Percentiles rank a stretch among this genome's conserved stretches.
Conservation (phyloP, 305 asterid genomes). For the Solanum chacoense region DNA sequence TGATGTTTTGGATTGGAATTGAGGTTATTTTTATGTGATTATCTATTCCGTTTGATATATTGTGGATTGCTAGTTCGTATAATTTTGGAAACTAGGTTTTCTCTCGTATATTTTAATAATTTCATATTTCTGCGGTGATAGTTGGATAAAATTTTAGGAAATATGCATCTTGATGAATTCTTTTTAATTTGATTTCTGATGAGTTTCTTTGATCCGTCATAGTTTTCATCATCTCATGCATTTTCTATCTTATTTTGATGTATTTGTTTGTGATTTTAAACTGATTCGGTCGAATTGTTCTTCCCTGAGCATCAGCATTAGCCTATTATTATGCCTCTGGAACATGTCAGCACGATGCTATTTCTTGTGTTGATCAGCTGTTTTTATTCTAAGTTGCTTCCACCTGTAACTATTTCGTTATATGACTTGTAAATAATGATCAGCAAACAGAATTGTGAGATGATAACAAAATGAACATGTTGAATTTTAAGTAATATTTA, state of each 20-base stretch:
- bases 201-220: neutral
- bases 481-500: neutral
- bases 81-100: neutral
- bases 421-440: neutral
- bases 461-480: neutral
- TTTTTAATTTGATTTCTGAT: neutral
- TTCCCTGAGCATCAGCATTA: neutral
- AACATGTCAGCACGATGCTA: neutral
- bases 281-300: neutral
- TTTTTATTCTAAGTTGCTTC: neutral
- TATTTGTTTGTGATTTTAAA: neutral
- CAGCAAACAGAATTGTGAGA: neutral
- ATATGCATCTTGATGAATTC: neutral
- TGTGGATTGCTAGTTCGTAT: neutral
- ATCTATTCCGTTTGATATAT: neutral
- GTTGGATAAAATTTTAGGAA: neutral
- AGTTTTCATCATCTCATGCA: neutral
- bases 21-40: neutral
- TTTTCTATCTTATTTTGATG: neutral
- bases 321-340: neutral
- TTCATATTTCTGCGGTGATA: neutral
- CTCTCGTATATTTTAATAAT: neutral
- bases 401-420: neutral
- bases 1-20: neutral
- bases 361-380: neutral